Percentiles rank a stretch among this genome's conserved stretches.
Conservation (phyloP, 2,329 filamentous ascomycete genomes). For the Purpureocillium lavendulum region DNA sequence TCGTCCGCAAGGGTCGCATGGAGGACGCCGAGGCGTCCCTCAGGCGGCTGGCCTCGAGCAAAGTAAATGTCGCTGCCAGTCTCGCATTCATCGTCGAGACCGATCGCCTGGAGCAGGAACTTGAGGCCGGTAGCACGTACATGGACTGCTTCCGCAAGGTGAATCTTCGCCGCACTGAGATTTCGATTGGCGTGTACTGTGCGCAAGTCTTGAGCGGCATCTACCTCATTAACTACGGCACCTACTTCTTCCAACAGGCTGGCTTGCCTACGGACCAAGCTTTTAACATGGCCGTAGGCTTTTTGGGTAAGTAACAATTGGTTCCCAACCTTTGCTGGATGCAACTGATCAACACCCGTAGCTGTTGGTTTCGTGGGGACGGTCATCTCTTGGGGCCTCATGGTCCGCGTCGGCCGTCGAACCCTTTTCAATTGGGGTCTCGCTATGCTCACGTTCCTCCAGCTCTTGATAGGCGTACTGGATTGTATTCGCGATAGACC, state of each 20-base stretch:
- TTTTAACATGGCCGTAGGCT: slow-evolving; percentile 30
- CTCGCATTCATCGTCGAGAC: slow-evolving; percentile 62
- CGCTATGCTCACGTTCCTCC: slow-evolving; percentile 28
- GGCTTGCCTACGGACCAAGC: slow-evolving; percentile 28
- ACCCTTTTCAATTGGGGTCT: slow-evolving; percentile 31
- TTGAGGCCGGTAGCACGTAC: slow-evolving; percentile 29
- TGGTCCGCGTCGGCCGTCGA: slow-evolving; percentile 32
- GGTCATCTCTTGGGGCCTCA: slow-evolving; percentile 31
- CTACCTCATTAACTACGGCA: slow-evolving; percentile 31
- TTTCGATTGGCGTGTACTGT: slow-evolving; percentile 32
- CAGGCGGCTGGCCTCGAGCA: slow-evolving; percentile 29
- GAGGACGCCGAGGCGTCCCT: slow-evolving; percentile 18
- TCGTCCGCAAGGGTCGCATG: slow-evolving; percentile 16
- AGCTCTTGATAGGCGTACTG: slow-evolving; percentile 31
- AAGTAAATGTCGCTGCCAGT: slow-evolving; percentile 29
- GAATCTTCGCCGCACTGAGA: slow-evolving; percentile 36
- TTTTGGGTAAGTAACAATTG: slow-evolving; percentile 11
- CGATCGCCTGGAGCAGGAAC: slow-evolving; percentile 31
- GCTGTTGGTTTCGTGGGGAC: slow-evolving; percentile 35
- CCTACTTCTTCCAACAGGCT: slow-evolving; percentile 38
- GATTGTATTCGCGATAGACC: slow-evolving; percentile 39
- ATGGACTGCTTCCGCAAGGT: slow-evolving; percentile 38
- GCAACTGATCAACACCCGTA: slow-evolving; percentile 6
- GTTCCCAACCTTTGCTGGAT: too few relatives aligned
- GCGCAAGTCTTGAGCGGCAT: slow-evolving; percentile 30